A percentile compares a stretch with the other conserved stretches of the same genome.
phyloP scores from a whole-genome alignment of 2,329 filamentous ascomycete species.

The Colletotrichum cordylinicola region DNA sequence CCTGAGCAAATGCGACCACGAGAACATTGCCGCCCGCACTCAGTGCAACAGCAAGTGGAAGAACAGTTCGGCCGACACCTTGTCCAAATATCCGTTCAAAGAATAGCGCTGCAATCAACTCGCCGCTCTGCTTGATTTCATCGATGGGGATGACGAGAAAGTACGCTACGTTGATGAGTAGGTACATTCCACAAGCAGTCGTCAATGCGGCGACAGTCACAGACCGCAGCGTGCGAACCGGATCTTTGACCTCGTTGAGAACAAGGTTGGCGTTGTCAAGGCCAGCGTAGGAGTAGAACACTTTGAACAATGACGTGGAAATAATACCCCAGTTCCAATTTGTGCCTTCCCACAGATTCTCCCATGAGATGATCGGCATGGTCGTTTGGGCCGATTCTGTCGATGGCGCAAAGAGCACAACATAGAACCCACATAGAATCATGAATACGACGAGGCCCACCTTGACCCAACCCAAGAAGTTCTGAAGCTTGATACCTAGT shows the following conservation, averaged over 20 bases:
- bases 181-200: slow-evolving; percentile 68
- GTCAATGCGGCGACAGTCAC: slow-evolving; percentile 65
- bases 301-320: slow-evolving; percentile 71
- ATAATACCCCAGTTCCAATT: slow-evolving; percentile 73
- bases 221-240: slow-evolving; percentile 67
- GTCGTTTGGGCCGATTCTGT: neutral
- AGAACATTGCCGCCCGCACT: slow-evolving; percentile 76
- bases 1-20: slow-evolving; percentile 72
- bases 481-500: slow-evolving; percentile 65
- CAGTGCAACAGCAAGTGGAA: slow-evolving; percentile 70
- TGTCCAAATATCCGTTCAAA: slow-evolving; percentile 69
- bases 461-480: slow-evolving; percentile 68
- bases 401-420: slow-evolving; percentile 52
- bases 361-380: slow-evolving; percentile 43
- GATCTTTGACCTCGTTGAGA: slow-evolving; percentile 73
- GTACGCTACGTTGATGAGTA: slow-evolving; percentile 69
- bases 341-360: slow-evolving; percentile 66
- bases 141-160: slow-evolving; percentile 71
- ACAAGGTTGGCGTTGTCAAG: slow-evolving; percentile 73
- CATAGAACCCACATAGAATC: slow-evolving; percentile 64
- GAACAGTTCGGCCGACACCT: slow-evolving; percentile 59
- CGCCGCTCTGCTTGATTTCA: slow-evolving; percentile 70
- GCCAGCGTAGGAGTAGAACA: slow-evolving; percentile 73
- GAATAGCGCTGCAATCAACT: slow-evolving; percentile 72
- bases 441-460: slow-evolving; percentile 66